Evolutionary conservation across 306 rosid genomes (phyloP).

Genomic region (Rubus idaeus): DNA sequence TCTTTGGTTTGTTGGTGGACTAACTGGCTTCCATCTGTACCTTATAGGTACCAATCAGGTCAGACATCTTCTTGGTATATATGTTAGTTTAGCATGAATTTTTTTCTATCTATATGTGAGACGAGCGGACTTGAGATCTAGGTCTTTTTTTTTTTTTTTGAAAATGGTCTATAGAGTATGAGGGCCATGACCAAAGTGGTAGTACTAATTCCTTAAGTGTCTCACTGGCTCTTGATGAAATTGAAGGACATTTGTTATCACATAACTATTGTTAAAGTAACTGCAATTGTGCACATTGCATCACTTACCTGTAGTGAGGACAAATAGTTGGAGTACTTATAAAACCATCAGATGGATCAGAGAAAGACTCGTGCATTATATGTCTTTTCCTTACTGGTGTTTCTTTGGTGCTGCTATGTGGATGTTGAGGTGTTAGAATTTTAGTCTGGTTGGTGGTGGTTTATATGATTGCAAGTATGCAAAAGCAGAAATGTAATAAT

Average conservation of each 20-base stretch:
- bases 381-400: background rate
- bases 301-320: background rate
- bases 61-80: slow-evolving; percentile 29
- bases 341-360: background rate
- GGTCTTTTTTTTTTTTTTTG: background rate
- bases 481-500: background rate
- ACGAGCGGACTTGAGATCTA: background rate
- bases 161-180: background rate
- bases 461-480: background rate
- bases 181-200: background rate
- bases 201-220: background rate
- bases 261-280: background rate
- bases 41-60: slow-evolving; percentile 92
- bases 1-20: slow-evolving; percentile 94
- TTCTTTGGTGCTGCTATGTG: background rate
- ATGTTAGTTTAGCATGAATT: slow-evolving; percentile 29
- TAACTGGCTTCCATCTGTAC: slow-evolving; percentile 89
- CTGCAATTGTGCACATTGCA: background rate
- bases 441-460: background rate
- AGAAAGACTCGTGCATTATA: background rate
- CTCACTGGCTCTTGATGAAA: background rate
- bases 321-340: background rate
- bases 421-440: background rate
- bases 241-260: background rate
- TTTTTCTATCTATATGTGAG: background rate